A percentile compares a stretch with the other conserved stretches of the same genome.
phyloP scores from a whole-genome alignment of 441 rosid species.

The Aquilaria agallochum region DNA sequence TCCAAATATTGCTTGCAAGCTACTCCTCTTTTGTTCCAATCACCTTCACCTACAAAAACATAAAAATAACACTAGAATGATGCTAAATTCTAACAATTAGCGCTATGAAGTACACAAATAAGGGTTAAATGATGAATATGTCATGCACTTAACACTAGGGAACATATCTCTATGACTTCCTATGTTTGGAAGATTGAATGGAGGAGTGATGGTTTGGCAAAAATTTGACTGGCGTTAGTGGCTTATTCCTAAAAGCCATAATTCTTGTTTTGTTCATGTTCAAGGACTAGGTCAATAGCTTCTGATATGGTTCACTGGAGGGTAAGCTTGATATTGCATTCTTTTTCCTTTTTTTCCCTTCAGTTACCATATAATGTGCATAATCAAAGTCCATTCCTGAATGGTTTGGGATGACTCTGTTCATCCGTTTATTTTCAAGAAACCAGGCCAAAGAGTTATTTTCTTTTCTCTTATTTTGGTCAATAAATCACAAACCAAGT shows the following conservation, averaged over 20 bases:
- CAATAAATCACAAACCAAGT: too few species aligned
- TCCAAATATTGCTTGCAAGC: too few species aligned
- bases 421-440: slow-evolving; percentile 26
- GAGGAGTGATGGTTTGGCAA: slow-evolving; percentile 29
- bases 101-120: too few species aligned
- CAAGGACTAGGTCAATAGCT: slow-evolving; percentile 56
- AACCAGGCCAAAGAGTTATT: not conserved
- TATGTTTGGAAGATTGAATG: slow-evolving; percentile 33
- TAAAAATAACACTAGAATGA: too few species aligned
- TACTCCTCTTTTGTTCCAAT: too few species aligned
- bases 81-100: too few species aligned
- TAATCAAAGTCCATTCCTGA: slow-evolving; percentile 57
- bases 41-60: too few species aligned
- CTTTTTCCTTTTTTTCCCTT: slow-evolving; percentile 39
- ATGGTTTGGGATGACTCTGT: slow-evolving; percentile 51
- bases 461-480: too few species aligned
- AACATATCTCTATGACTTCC: slow-evolving; percentile 47
- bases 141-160: slow-evolving; percentile 29
- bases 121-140: too few species aligned
- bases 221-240: slow-evolving; percentile 36
- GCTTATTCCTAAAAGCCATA: slow-evolving; percentile 66
- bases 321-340: slow-evolving; percentile 43
- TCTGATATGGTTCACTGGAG: slow-evolving; percentile 60
- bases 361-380: slow-evolving; percentile 46
- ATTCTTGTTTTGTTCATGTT: slow-evolving; percentile 66